These are phyloP conservation scores for Neonectria coccinea DNA, from an alignment of 2,329 filamentous ascomycete genomes.

Conservation along the genomic window DNA sequence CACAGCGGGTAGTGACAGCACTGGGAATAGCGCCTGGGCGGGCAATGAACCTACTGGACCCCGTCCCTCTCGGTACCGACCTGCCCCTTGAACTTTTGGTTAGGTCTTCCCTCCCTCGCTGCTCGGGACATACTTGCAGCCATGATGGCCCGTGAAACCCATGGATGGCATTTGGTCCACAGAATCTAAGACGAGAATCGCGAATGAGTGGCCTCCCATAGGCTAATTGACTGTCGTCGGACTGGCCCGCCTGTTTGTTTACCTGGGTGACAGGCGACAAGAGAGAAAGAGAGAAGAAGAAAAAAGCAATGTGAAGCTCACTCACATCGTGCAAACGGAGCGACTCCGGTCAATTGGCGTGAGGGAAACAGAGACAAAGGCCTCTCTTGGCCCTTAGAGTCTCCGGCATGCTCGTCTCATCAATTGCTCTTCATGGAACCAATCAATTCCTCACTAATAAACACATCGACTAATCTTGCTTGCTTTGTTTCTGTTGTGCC, in stretches of 20 bases:
- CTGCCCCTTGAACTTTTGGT: background rate
- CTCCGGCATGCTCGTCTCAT: conserved; percentile 1
- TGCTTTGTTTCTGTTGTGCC: background rate
- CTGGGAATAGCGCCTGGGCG: background rate
- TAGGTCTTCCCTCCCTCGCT: background rate
- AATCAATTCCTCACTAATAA: conserved; percentile 7
- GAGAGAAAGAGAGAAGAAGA: background rate
- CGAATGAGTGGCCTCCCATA: conserved; percentile 24
- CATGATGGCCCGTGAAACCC: conserved; percentile 24
- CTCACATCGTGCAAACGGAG: conserved; percentile 10
- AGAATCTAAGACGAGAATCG: conserved; percentile 8
- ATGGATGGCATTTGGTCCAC: conserved; percentile 15
- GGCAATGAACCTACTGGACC: background rate
- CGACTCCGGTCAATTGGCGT: conserved; percentile 20
- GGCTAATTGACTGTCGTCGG: conserved; percentile 22
- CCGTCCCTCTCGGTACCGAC: conserved; percentile 1
- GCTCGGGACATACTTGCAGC: conserved; percentile 1
- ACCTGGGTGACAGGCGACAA: background rate
- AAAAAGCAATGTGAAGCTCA: conserved; percentile 2
- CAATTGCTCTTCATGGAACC: conserved; percentile 9
- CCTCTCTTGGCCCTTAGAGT: background rate
- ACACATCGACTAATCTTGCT: background rate
- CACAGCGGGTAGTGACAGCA: background rate
- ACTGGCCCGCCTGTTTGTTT: conserved; percentile 12
- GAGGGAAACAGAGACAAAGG: background rate